A percentile compares a stretch with the other conserved stretches of the same genome.
phyloP scores from a whole-genome alignment of 139 green algal genomes.

The Chlorella sp. region DNA sequence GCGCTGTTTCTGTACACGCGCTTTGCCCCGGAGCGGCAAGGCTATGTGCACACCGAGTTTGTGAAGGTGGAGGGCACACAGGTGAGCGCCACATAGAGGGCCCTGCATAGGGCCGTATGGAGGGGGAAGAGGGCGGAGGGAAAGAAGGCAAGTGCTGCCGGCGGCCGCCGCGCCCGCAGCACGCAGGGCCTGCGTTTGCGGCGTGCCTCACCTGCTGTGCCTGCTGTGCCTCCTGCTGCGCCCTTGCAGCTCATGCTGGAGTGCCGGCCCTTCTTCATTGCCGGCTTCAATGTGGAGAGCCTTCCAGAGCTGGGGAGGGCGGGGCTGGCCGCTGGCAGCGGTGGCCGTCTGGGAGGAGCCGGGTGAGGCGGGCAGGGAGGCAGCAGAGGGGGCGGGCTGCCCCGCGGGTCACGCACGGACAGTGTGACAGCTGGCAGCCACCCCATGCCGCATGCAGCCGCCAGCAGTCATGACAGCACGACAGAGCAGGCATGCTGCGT shows the following conservation, averaged over 20 bases:
- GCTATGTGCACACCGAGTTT: not conserved
- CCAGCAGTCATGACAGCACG: not conserved
- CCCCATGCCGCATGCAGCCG: not conserved
- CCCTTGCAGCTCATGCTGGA: conserved; percentile 57
- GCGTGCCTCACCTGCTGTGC: not conserved
- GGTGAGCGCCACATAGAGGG: not conserved
- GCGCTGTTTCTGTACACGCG: not conserved
- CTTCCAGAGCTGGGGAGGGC: conserved; percentile 3
- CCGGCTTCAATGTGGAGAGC: conserved; percentile 71
- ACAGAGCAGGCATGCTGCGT: not conserved
- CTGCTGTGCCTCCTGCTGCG: not conserved
- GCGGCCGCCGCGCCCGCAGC: not conserved
- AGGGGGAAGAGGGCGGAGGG: not conserved
- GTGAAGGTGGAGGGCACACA: conserved; percentile 2
- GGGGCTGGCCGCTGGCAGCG: conserved; percentile 7
- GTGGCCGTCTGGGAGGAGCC: conserved; percentile 14
- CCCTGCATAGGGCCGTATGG: not conserved
- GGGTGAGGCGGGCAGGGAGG: not conserved
- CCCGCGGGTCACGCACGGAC: not conserved
- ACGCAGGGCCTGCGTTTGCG: not conserved
- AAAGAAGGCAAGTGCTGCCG: not conserved
- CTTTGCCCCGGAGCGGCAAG: not conserved
- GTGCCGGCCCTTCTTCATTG: conserved; percentile 66
- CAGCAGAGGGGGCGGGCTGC: not conserved
- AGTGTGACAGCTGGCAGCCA: not conserved